phyloP scores from a whole-genome alignment of 2,329 filamentous ascomycete species.

The Diaporthe vexans region DNA sequence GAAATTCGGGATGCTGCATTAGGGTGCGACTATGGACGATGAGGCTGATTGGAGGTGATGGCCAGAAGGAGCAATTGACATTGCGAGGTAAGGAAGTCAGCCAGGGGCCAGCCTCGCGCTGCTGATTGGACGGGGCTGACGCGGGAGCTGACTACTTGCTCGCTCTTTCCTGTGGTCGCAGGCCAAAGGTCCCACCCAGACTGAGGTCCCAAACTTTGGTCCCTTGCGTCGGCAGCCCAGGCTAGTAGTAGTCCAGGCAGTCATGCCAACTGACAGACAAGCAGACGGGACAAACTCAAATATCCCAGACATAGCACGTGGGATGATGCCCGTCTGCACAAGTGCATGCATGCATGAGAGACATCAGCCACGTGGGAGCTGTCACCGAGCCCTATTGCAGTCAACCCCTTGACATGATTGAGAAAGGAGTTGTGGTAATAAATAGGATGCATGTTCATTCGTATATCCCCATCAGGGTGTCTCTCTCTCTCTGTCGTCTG shows the following conservation, averaged over 20 bases:
- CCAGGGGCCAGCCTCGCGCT: neutral
- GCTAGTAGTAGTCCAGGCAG: neutral
- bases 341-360: neutral
- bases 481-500: no score
- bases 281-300: no score
- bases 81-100: neutral
- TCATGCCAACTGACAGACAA: no score
- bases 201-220: slow-evolving; percentile 26
- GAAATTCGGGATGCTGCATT: slow-evolving; percentile 24
- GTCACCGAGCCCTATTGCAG: no score
- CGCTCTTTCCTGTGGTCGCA: neutral
- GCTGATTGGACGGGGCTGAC: slow-evolving; percentile 28
- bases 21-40: neutral
- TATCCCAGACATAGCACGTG: neutral
- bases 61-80: slow-evolving; percentile 11
- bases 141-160: slow-evolving; percentile 12
- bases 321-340: neutral
- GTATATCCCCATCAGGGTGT: no score
- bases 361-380: slow-evolving; percentile 12
- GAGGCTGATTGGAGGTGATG: neutral
- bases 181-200: no score
- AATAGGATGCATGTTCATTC: no score
- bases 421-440: no score
- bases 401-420: no score
- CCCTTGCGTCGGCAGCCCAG: slow-evolving; percentile 15